phyloP scores from a whole-genome alignment of 495 filamentous ascomycete species.

The Mytilinidion resinicola region DNA sequence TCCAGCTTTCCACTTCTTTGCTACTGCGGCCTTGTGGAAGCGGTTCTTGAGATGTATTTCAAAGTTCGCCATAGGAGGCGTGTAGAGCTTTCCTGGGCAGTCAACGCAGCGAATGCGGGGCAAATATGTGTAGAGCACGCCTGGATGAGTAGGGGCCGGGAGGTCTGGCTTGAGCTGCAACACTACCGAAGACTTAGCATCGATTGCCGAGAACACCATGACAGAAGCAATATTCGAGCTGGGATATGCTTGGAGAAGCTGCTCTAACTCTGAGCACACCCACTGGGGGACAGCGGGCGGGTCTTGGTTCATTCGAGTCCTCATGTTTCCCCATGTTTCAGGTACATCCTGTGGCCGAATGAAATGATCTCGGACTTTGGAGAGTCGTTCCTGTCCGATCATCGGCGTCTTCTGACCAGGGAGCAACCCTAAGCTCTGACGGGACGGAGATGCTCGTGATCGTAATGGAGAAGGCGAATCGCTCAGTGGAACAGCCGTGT shows the following conservation, averaged over 20 bases:
- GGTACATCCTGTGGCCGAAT: background rate
- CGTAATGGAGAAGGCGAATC: too few relatives aligned
- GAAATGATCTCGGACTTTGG: too few relatives aligned
- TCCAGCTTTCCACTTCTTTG: background rate
- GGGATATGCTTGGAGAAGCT: background rate
- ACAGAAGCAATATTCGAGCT: background rate
- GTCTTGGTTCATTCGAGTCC: background rate
- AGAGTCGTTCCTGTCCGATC: too few relatives aligned
- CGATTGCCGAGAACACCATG: background rate
- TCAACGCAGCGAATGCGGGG: background rate
- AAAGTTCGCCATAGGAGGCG: background rate
- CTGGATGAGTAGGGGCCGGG: background rate
- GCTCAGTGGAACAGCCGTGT: too few relatives aligned
- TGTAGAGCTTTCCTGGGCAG: background rate
- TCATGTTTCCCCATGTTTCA: background rate
- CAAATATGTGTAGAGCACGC: background rate
- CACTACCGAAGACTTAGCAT: background rate
- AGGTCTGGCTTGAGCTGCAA: background rate
- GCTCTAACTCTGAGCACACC: background rate
- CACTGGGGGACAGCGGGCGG: background rate
- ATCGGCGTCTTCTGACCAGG: too few relatives aligned
- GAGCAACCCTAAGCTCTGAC: too few relatives aligned
- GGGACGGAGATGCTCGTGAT: too few relatives aligned
- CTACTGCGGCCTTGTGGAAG: background rate
- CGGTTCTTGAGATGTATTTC: background rate